Conservation (phyloP, 345 rosid species). For the Litchi chinensis region DNA sequence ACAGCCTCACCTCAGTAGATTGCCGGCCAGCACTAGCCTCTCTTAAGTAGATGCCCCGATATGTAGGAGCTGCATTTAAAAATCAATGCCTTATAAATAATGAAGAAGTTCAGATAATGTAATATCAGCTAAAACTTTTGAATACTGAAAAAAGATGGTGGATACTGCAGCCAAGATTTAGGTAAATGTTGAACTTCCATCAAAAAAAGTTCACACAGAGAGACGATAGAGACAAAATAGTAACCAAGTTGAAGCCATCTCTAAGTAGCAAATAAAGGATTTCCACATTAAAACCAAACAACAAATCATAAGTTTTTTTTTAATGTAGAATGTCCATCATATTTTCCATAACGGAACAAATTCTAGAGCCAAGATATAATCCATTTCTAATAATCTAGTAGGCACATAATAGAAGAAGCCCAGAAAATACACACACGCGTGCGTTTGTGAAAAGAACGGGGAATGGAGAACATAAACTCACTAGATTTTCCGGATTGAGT, state of each 20-base stretch:
- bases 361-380: background rate
- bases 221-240: background rate
- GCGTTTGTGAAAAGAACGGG: background rate
- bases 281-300: background rate
- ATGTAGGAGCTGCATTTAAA: slow-evolving; percentile 65
- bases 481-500: slow-evolving; percentile 80
- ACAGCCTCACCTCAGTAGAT: slow-evolving; percentile 70
- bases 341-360: background rate
- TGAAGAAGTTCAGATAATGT: slow-evolving; percentile 7
- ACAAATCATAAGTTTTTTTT: background rate
- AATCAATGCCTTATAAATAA: slow-evolving; percentile 14
- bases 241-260: background rate
- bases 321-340: background rate
- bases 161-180: background rate
- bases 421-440: background rate
- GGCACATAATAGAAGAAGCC: background rate
- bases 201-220: background rate
- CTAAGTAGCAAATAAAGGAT: background rate
- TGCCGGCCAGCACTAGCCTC: slow-evolving; percentile 70
- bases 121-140: background rate
- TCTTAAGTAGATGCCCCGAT: slow-evolving; percentile 91
- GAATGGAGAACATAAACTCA: slow-evolving; percentile 37
- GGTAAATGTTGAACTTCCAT: too few species aligned
- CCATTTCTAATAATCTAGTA: background rate
- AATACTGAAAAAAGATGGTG: background rate